Evolutionary conservation across 2,329 filamentous ascomycete species (phyloP).

Genomic region (Nannizziopsis barbatae): DNA sequence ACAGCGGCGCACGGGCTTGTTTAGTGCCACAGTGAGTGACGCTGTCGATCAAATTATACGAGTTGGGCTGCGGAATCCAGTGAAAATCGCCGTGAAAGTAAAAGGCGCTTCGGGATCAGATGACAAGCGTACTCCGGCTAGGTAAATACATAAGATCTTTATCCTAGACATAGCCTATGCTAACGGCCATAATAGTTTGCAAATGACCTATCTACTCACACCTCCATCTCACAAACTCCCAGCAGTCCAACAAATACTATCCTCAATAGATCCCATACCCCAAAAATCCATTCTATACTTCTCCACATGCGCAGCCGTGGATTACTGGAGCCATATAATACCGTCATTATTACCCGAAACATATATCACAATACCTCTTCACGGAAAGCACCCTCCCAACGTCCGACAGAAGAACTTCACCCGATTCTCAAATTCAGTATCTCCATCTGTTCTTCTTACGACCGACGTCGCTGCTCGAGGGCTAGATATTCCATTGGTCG

Average conservation of each 20-base stretch:
- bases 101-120: slow-evolving; percentile 62
- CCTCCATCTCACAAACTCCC: slow-evolving; percentile 72
- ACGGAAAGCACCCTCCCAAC: slow-evolving; percentile 83
- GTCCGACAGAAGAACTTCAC: slow-evolving; percentile 81
- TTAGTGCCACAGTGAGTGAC: slow-evolving; percentile 92
- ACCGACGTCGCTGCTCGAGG: slow-evolving; percentile 87
- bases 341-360: slow-evolving; percentile 55
- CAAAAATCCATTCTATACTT: slow-evolving; percentile 85
- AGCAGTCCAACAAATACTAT: slow-evolving; percentile 58
- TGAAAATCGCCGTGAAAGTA: slow-evolving; percentile 89
- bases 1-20: slow-evolving; percentile 82
- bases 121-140: slow-evolving; percentile 81
- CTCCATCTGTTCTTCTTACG: slow-evolving; percentile 72
- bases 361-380: slow-evolving; percentile 68
- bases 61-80: slow-evolving; percentile 83
- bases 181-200: slow-evolving; percentile 44
- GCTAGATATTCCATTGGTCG: slow-evolving; percentile 82
- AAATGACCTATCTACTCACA: slow-evolving; percentile 72
- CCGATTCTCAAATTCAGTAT: slow-evolving; percentile 62
- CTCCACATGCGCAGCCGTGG: slow-evolving; percentile 86
- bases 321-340: slow-evolving; percentile 80
- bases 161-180: not conserved
- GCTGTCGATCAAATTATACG: slow-evolving; percentile 87
- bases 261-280: slow-evolving; percentile 58
- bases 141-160: slow-evolving; percentile 21